Evolutionary conservation across 176 grass and related monocot genomes (phyloP).

Genomic region (Phyllostachys edulis): DNA sequence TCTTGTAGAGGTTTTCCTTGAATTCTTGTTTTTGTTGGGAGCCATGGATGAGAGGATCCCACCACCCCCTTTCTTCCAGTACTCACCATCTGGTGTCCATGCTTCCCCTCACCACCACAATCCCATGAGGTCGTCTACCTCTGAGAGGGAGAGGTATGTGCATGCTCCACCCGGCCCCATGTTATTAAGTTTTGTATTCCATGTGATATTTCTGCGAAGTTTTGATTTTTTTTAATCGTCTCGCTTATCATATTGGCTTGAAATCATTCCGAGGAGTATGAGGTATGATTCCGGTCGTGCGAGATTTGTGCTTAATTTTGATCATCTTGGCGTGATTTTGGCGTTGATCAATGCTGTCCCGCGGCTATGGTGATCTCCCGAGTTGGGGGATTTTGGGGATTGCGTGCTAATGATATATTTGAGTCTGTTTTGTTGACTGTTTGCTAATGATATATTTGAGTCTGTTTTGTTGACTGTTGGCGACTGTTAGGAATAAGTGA

Average conservation of each 20-base stretch:
- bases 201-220: background rate
- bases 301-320: conserved; percentile 43
- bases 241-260: background rate
- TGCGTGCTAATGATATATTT: conserved; percentile 18
- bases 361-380: background rate
- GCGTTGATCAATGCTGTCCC: conserved; percentile 18
- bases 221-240: conserved; percentile 2
- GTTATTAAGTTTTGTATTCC: background rate
- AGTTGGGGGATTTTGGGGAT: conserved; percentile 14
- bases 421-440: conserved; percentile 2
- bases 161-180: background rate
- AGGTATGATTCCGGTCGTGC: background rate
- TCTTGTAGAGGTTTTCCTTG: conserved; percentile 14
- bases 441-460: conserved; percentile 23
- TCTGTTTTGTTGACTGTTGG: background rate
- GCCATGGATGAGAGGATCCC: conserved; percentile 86
- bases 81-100: conserved; percentile 77
- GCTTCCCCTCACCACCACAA: conserved; percentile 70
- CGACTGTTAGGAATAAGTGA: conserved; percentile 8
- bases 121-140: conserved; percentile 61
- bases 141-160: conserved; percentile 82
- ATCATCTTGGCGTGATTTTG: conserved; percentile 11
- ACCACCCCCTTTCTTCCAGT: conserved; percentile 70
- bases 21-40: conserved; percentile 21
- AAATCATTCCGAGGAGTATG: background rate